Evolutionary conservation across 441 rosid species (phyloP).

Genomic region (Pelargonium australe): DNA sequence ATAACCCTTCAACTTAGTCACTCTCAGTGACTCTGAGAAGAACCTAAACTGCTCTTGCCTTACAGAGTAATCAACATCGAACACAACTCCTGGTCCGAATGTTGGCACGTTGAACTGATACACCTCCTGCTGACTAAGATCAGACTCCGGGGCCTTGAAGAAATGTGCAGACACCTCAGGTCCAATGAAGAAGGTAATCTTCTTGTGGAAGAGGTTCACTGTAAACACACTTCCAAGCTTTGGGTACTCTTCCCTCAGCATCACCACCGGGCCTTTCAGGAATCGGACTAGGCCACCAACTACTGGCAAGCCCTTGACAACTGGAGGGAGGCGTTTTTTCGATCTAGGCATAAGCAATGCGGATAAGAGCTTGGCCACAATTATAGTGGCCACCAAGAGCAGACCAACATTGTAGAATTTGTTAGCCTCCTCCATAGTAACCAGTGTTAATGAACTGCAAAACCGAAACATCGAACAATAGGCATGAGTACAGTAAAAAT

Average conservation of each 20-base stretch:
- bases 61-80: slow-evolving; percentile 81
- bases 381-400: slow-evolving; percentile 55
- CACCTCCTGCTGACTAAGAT: slow-evolving; percentile 97
- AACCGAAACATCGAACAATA: no score
- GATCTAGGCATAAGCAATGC: slow-evolving; percentile 51
- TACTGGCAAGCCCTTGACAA: slow-evolving; percentile 53
- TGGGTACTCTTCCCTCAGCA: slow-evolving; percentile 89
- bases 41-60: slow-evolving; percentile 98
- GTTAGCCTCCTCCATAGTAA: slow-evolving; percentile 41
- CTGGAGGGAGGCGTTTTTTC: slow-evolving; percentile 71
- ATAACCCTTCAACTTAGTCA: slow-evolving; percentile 80
- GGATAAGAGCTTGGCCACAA: slow-evolving; percentile 72
- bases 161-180: slow-evolving; percentile 97
- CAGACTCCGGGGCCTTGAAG: slow-evolving; percentile 86
- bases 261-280: slow-evolving; percentile 75
- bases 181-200: slow-evolving; percentile 86
- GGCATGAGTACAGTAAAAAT: no score
- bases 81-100: slow-evolving; percentile 97
- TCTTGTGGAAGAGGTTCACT: slow-evolving; percentile 58
- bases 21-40: slow-evolving; percentile 86
- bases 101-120: slow-evolving; percentile 97
- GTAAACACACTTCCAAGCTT: slow-evolving; percentile 97
- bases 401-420: slow-evolving; percentile 54
- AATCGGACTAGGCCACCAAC: slow-evolving; percentile 70
- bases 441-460: not conserved